Conservation (phyloP, 805 yeast genomes). For the Monosporozyma yasuniensis region DNA sequence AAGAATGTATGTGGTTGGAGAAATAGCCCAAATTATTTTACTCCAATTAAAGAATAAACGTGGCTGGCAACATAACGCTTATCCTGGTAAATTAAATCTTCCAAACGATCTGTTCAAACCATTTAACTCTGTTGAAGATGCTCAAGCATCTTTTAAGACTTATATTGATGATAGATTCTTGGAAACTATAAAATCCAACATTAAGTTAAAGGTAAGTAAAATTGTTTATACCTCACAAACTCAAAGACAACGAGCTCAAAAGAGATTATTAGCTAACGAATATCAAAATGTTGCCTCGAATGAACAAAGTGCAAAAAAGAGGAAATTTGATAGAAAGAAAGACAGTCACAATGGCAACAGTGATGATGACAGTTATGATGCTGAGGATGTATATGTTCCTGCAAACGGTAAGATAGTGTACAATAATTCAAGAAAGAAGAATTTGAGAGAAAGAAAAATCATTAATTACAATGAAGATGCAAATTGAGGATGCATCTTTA, state of each 20-base stretch:
- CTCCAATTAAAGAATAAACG: constrained; percentile 47
- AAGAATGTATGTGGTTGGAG: constrained; percentile 56
- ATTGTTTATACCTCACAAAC: constrained; percentile 24
- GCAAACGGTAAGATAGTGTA: constrained; percentile 8
- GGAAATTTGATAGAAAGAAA: neutral
- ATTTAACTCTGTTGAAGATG: constrained; percentile 47
- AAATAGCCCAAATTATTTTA: constrained; percentile 58
- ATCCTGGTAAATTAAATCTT: constrained; percentile 70
- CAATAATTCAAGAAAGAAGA: constrained; percentile 30
- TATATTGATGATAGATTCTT: constrained; percentile 45
- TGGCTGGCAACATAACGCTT: constrained; percentile 64
- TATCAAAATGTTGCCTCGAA: constrained; percentile 11
- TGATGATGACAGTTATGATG: constrained; percentile 16
- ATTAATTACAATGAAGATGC: constrained; percentile 31
- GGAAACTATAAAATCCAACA: constrained; percentile 30
- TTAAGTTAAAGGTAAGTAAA: constrained; percentile 28
- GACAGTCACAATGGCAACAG: constrained; percentile 6
- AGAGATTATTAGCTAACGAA: constrained; percentile 21
- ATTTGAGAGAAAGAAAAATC: constrained; percentile 29
- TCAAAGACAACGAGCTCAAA: constrained; percentile 25
- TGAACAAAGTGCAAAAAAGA: constrained; percentile 7
- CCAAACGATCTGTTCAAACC: constrained; percentile 65
- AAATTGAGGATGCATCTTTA: constrained; percentile 7
- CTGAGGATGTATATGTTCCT: constrained; percentile 18
- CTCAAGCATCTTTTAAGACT: constrained; percentile 46